Base-by-base conservation (phyloP, 768 basidiomycete species). In the Collybia mongolica region DNA sequence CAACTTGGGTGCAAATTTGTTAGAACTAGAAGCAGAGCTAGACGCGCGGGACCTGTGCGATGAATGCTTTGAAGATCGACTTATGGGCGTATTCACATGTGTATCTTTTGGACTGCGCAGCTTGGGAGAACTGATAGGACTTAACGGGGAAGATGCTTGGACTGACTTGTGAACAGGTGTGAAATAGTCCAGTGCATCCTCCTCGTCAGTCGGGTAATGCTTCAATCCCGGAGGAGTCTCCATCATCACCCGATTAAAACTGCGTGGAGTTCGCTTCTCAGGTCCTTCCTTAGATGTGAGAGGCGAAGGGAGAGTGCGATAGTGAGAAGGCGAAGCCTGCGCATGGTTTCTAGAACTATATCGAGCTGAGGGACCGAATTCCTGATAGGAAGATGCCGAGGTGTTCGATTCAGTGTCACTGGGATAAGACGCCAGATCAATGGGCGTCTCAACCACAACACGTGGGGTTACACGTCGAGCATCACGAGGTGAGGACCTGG, bases 401-500 rank as follows among this genome's bases (percentile, higher is more conserved):
- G 43, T 18, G 14, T 36, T 39, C 14, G 49, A 43, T 20, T 43
- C 49, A n/a, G n/a, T 17, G 18, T 55, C 58, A 44, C 44, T 53
- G 22, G 58, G 56, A 39, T 57, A 60, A 26, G 55, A 53, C 5
- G 17, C 12, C 20, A 60, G 20, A 15, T 57, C 55, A n/a, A 54
- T 23, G 15, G 70, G 72, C 4, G 69, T 69, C 43, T 60, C 61
- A 26, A 70, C 65, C 32, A 57, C 46, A 24, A 58, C 61, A 29
- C 60, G 59, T 46, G 58, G 50, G 28, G 37, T 54, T 35, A 48
- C 44, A 55, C 15, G 61, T 22, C 29, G 53, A 17, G 38, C 32
- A 6, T 26, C 12, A 9, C 36, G 22, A 19, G 46, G 40, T 35
- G 51, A 49, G 12, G 28, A 37, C 22, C 39, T 36, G 22, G 46